Evolutionary conservation across 2,329 filamentous ascomycete genomes (phyloP).

Genomic region (Penicillium sp.): DNA sequence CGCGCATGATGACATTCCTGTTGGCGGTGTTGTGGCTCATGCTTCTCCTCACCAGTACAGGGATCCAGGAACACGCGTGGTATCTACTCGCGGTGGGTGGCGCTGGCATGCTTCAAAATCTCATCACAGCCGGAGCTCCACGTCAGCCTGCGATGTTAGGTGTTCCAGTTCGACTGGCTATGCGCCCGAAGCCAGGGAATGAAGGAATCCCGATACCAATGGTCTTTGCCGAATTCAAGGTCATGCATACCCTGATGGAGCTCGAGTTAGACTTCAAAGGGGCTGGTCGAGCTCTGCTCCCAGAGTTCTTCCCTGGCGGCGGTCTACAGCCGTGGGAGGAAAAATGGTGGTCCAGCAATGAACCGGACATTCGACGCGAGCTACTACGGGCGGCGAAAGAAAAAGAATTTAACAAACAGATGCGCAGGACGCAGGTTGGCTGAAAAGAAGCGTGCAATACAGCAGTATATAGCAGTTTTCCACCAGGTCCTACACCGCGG

Average conservation of each 20-base stretch:
- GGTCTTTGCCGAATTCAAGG: neutral
- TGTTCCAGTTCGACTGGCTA: neutral
- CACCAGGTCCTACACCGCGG: neutral
- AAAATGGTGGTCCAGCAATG: neutral
- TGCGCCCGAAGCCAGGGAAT: neutral
- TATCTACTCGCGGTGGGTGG: constrained; percentile 43
- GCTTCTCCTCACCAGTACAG: constrained; percentile 43
- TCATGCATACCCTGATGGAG: neutral
- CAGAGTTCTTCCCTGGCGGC: neutral
- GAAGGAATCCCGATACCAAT: neutral
- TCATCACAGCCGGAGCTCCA: neutral
- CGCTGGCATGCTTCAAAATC: constrained; percentile 19
- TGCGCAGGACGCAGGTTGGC: neutral
- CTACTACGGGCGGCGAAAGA: neutral
- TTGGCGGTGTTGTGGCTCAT: constrained; percentile 36
- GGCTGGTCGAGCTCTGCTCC: neutral
- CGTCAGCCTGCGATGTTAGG: neutral
- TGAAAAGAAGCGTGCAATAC: neutral
- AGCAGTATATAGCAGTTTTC: neutral
- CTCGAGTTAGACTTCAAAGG: neutral
- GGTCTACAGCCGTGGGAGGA: neutral
- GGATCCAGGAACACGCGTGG: constrained; percentile 41
- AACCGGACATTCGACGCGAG: neutral
- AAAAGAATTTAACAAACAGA: neutral
- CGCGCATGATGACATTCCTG: neutral